Evolutionary conservation across 1,284 basidiomycete species (phyloP).

Genomic region (Ganoderma multipileum): DNA sequence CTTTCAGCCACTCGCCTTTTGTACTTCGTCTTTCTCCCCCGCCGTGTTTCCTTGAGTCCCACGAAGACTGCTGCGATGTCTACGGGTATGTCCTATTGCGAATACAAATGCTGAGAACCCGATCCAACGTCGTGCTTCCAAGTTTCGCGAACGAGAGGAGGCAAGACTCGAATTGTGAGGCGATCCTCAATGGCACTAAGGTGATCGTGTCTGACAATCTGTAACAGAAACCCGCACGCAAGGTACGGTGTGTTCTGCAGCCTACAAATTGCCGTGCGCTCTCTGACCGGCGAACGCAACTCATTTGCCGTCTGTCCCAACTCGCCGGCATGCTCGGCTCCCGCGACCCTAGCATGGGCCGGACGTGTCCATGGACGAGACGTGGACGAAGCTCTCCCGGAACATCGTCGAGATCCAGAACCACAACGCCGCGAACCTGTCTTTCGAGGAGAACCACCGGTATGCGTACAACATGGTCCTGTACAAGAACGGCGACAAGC

Average conservation of each 20-base stretch:
- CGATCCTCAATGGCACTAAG: conserved; percentile 28
- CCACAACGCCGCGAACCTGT: conserved; percentile 91
- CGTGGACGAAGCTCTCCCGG: conserved; percentile 76
- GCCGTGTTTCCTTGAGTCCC: not conserved
- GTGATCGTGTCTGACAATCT: conserved; percentile 29
- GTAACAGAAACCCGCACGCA: conserved; percentile 60
- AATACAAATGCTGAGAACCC: not conserved
- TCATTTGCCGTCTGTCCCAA: too few relatives aligned
- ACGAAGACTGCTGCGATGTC: conserved; percentile 13
- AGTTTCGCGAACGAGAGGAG: conserved; percentile 31
- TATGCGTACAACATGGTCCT: conserved; percentile 96
- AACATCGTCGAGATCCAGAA: conserved; percentile 97
- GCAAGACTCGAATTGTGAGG: conserved; percentile 53
- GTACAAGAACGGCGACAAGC: conserved; percentile 83
- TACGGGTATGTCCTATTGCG: conserved; percentile 20
- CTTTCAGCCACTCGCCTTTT: conserved; percentile 15
- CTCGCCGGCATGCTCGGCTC: not conserved
- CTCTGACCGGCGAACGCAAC: conserved; percentile 18
- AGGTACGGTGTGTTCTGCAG: conserved; percentile 45
- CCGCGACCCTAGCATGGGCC: conserved; percentile 61
- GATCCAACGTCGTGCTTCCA: not conserved
- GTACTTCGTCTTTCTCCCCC: conserved; percentile 3
- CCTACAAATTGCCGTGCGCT: not conserved
- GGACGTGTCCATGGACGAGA: conserved; percentile 72
- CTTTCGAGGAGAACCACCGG: conserved; percentile 96